phyloP scores from a whole-genome alignment of 192 early-diverging fungal species.

The Linnemannia schmuckeri region DNA sequence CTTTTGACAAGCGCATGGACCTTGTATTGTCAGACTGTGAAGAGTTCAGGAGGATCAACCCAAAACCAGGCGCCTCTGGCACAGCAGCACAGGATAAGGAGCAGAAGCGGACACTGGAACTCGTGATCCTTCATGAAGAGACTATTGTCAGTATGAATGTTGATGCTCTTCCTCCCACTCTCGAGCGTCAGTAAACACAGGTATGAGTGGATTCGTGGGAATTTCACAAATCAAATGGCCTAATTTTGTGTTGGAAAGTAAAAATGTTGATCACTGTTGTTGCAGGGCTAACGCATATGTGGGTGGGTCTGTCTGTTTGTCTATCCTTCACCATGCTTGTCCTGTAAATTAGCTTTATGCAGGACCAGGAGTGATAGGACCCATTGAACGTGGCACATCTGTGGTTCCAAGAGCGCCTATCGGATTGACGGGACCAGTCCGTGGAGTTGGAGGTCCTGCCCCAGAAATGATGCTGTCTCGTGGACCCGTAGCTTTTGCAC shows the following conservation, averaged over 20 bases:
- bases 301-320: not conserved
- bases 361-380: constrained; percentile 27
- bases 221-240: not conserved
- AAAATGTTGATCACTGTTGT: too few species aligned
- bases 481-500: constrained; percentile 68
- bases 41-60: constrained; percentile 91
- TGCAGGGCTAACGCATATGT: not conserved
- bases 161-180: constrained; percentile 86
- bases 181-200: constrained; percentile 63
- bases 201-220: constrained; percentile 2
- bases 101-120: constrained; percentile 92
- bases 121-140: constrained; percentile 96
- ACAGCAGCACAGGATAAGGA: constrained; percentile 73
- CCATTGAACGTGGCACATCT: constrained; percentile 70
- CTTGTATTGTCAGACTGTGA: constrained; percentile 97
- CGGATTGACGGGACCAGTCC: constrained; percentile 86
- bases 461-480: constrained; percentile 87
- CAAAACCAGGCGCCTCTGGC: constrained; percentile 67
- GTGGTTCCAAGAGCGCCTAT: constrained; percentile 64
- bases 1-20: constrained; percentile 99
- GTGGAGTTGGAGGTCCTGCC: constrained; percentile 93
- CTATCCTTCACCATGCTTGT: too few species aligned
- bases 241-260: not conserved
- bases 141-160: constrained; percentile 91
- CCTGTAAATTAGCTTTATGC: not conserved